Base-by-base conservation (phyloP, 257 asterid genomes). In the Solanum phureja region DNA sequence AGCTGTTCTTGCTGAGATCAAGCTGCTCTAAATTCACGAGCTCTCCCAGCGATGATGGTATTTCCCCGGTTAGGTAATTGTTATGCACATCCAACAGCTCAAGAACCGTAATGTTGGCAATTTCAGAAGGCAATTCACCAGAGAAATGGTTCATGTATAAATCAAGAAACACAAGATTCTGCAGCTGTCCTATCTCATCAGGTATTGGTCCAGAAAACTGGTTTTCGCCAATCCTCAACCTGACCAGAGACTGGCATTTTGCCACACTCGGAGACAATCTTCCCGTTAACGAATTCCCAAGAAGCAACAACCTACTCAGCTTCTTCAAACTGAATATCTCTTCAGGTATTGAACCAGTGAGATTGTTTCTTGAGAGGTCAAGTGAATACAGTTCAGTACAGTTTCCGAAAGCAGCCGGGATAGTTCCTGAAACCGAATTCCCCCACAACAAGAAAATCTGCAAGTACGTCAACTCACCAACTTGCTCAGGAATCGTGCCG, bases 361-460 rank as follows among this genome's bases (percentile, higher is more conserved):
- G 98, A 91, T 87, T 94, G 89, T 96, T 96, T 19, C 94, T 83
- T 1, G 99, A 95, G 13, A 97, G 97, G 33, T 97, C 98, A 7
- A 97, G 98, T 0, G 98, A 97, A 52, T 95, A 95, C 23, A 96
- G 93, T 87, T 96, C 98, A 1, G 96, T 93, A 89, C 95, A 94
- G 87, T 95, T 95, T 84, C 97, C 98, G 18, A 96, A 93, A 4
- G 93, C 92, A 0, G 94, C 88, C 2, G 98, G 99, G 7, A 96
- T 94, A 7, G 93, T 93, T 5, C 99, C 99, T 1, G 99, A 94
- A 31, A 95, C 95, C 0, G 90, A 92, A 87, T 96, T 96, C 42
- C 95, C 98, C 99, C 99, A 96, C 88, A 96, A 87, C 93, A 93
- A 93, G 52, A 96, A 93, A 74, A 94, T 95, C 95, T 96, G 99